Evolutionary conservation across 2,329 filamentous ascomycete genomes (phyloP).

Genomic region (Fusarium clavum): DNA sequence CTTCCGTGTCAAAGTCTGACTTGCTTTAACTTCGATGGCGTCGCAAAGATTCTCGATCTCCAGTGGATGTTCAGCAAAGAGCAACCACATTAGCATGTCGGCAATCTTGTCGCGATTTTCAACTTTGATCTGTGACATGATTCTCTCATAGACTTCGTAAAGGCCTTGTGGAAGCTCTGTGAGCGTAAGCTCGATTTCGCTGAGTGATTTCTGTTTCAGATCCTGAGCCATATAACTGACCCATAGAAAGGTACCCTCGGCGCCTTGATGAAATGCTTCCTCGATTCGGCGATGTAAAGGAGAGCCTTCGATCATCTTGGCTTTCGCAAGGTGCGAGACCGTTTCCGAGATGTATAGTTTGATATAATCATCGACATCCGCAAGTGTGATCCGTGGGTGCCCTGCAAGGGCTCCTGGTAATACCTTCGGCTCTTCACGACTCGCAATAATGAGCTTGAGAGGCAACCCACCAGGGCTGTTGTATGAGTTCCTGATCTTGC

Average conservation of each 20-base stretch:
- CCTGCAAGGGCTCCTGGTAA: background rate
- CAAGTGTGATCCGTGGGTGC: background rate
- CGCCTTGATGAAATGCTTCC: background rate
- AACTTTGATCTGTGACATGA: background rate
- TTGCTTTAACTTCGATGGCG: too few species aligned
- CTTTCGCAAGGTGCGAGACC: background rate
- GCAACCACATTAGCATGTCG: constrained; percentile 12
- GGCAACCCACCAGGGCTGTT: fast-evolving
- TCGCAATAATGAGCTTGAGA: background rate
- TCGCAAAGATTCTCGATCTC: too few species aligned
- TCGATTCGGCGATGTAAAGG: fast-evolving
- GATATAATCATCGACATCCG: background rate
- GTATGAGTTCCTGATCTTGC: background rate
- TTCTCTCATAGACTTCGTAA: background rate
- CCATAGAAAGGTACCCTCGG: constrained; percentile 1
- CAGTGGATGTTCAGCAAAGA: background rate
- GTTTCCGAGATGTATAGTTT: background rate
- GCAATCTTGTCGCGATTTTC: background rate
- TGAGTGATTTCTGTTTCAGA: background rate
- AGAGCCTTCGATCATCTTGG: background rate
- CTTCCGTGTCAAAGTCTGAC: too few species aligned
- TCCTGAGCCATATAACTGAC: background rate
- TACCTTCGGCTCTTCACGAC: constrained; percentile 1
- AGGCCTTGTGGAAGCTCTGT: background rate
- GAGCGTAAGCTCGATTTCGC: background rate